phyloP scores from a whole-genome alignment of 441 rosid genomes.

The Jatropha multifida region DNA sequence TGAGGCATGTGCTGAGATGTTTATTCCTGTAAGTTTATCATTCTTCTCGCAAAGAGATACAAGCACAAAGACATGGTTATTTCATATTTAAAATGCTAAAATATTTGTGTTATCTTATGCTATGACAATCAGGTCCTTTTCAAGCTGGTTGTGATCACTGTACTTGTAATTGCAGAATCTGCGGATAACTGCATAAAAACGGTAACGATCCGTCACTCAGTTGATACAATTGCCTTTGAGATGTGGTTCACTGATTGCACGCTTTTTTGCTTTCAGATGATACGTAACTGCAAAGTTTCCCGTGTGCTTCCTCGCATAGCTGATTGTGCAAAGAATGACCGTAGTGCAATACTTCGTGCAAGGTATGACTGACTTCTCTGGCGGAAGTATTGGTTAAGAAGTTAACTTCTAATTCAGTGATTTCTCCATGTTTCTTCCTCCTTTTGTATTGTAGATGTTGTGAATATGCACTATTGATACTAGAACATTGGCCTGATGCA shows the following conservation, averaged over 20 bases:
- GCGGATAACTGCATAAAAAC: slow-evolving; percentile 98
- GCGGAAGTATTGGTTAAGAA: slow-evolving; percentile 22
- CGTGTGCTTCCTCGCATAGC: slow-evolving; percentile 94
- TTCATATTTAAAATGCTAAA: slow-evolving; percentile 9
- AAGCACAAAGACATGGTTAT: background rate
- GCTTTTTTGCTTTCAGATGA: slow-evolving; percentile 52
- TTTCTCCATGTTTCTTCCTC: slow-evolving; percentile 18
- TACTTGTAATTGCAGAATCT: slow-evolving; percentile 99
- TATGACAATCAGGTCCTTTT: slow-evolving; percentile 90
- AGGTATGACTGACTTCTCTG: slow-evolving; percentile 48
- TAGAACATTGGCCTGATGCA: slow-evolving; percentile 97
- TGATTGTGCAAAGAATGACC: slow-evolving; percentile 93
- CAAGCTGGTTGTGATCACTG: slow-evolving; percentile 99
- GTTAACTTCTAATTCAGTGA: slow-evolving; percentile 20
- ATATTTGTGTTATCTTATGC: slow-evolving; percentile 32
- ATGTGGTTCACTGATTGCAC: slow-evolving; percentile 21
- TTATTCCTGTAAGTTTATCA: slow-evolving; percentile 74
- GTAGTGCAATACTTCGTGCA: slow-evolving; percentile 89
- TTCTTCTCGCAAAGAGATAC: background rate
- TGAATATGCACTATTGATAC: slow-evolving; percentile 86
- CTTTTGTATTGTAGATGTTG: slow-evolving; percentile 65
- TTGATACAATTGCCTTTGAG: slow-evolving; percentile 16
- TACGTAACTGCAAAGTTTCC: slow-evolving; percentile 91
- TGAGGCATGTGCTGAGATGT: slow-evolving; percentile 88
- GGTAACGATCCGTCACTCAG: slow-evolving; percentile 39